Percentiles rank a stretch among this genome's conserved stretches.
Conservation (phyloP, 2,329 filamentous ascomycete genomes). For the Calonectria hongkongensis region DNA sequence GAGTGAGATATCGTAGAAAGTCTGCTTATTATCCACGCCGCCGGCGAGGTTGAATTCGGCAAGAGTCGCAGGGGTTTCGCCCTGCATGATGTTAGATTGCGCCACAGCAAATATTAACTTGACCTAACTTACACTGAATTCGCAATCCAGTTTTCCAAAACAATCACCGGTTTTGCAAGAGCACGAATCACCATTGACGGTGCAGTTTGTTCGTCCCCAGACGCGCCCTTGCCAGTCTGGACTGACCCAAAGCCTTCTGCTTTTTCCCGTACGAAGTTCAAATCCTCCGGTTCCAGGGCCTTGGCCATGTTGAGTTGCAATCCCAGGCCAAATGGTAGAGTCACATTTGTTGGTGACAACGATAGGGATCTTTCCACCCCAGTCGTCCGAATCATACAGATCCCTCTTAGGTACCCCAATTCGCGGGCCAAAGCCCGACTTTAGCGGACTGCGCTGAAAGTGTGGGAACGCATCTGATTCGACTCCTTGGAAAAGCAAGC, state of each 20-base stretch:
- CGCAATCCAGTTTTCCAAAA: conserved; percentile 80
- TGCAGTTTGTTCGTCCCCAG: conserved; percentile 91
- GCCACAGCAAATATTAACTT: not conserved
- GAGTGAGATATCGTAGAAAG: conserved; percentile 89
- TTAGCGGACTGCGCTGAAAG: conserved; percentile 52
- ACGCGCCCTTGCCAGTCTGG: conserved; percentile 87
- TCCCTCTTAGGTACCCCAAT: conserved; percentile 48
- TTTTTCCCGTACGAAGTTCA: conserved; percentile 75
- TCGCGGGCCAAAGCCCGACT: conserved; percentile 53
- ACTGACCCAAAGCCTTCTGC: conserved; percentile 78
- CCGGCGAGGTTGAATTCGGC: conserved; percentile 87
- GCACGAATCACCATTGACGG: conserved; percentile 79
- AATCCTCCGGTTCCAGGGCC: conserved; percentile 82
- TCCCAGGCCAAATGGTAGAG: conserved; percentile 84
- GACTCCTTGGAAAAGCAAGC: conserved; percentile 45
- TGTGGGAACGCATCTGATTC: conserved; percentile 41
- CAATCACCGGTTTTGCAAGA: conserved; percentile 88
- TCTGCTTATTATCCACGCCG: conserved; percentile 75
- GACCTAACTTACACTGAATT: conserved; percentile 75
- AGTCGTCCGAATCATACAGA: conserved; percentile 53
- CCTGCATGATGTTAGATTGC: conserved; percentile 66
- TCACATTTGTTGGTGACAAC: conserved; percentile 83
- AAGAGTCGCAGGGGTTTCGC: conserved; percentile 83
- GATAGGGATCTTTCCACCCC: conserved; percentile 72
- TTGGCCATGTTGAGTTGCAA: conserved; percentile 82